Percentiles rank a stretch among this genome's conserved stretches.
Conservation (phyloP, 306 rosid species). For the Oemleria cerasiformis region DNA sequence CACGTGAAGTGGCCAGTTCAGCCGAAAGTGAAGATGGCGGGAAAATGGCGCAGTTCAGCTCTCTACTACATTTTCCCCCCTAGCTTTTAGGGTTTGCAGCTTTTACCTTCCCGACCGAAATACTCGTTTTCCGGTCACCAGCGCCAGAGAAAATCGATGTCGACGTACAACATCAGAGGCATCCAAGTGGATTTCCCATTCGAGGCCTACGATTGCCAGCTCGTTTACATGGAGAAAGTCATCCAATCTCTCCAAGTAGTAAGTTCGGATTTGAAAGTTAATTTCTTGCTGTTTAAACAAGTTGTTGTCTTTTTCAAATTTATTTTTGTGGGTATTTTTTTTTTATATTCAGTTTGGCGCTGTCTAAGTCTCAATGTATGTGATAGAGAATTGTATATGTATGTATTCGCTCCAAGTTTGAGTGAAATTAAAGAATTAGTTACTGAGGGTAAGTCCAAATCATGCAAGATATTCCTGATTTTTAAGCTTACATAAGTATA, state of each 20-base stretch:
- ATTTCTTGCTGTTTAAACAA: neutral
- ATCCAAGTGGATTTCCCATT: conserved; percentile 80
- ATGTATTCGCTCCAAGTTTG: neutral
- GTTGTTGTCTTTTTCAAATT: neutral
- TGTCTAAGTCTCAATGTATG: neutral
- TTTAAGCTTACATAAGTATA: neutral
- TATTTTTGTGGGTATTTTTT: too few relatives aligned
- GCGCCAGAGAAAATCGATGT: conserved; percentile 46
- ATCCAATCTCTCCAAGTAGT: conserved; percentile 84
- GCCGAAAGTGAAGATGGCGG: too few relatives aligned
- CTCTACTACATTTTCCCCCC: neutral
- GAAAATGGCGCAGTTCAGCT: conserved; percentile 27
- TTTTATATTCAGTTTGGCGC: neutral
- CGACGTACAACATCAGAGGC: conserved; percentile 73
- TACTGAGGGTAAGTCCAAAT: neutral
- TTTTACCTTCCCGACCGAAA: neutral
- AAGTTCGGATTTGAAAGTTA: conserved; percentile 9
- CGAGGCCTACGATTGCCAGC: conserved; percentile 87
- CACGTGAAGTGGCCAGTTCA: conserved; percentile 4
- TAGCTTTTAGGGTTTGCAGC: conserved; percentile 43
- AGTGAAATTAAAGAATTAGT: neutral
- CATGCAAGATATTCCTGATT: neutral
- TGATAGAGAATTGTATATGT: neutral
- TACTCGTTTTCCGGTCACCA: neutral
- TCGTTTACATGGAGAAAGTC: conserved; percentile 94